Conservation (phyloP, 2,329 filamentous ascomycete species). For the Leptographium wingfieldii region DNA sequence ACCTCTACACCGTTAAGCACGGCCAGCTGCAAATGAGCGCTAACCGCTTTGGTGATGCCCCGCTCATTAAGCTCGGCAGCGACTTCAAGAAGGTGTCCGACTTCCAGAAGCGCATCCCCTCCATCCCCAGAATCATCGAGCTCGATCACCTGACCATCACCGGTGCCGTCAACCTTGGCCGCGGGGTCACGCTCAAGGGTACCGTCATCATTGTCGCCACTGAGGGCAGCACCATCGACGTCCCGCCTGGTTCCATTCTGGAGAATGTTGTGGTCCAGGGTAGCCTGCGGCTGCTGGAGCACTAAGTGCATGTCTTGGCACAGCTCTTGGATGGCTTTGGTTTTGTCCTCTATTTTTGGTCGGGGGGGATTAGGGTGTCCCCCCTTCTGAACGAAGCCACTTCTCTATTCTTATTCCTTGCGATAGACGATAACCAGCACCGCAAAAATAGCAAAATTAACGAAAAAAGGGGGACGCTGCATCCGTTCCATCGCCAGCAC, state of each 20-base stretch:
- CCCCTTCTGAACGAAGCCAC: background rate
- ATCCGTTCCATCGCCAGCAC: background rate
- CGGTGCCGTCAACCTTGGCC: slow-evolving; percentile 89
- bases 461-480: background rate
- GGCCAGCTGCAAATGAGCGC: slow-evolving; percentile 96
- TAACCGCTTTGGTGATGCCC: slow-evolving; percentile 89
- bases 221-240: slow-evolving; percentile 94
- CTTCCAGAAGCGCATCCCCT: slow-evolving; percentile 79
- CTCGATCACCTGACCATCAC: slow-evolving; percentile 95
- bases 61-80: slow-evolving; percentile 93
- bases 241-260: slow-evolving; percentile 89
- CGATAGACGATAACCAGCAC: background rate
- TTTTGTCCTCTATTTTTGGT: background rate
- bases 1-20: slow-evolving; percentile 97
- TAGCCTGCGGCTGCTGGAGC: slow-evolving; percentile 65
- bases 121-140: slow-evolving; percentile 83
- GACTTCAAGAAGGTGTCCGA: slow-evolving; percentile 99
- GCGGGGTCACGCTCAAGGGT: slow-evolving; percentile 90
- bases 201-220: slow-evolving; percentile 98
- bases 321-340: background rate
- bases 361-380: background rate
- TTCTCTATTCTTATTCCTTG: background rate
- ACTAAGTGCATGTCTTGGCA: slow-evolving; percentile 27
- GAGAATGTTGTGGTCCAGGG: slow-evolving; percentile 99
- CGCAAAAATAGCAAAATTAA: background rate